A percentile compares a stretch with the other conserved stretches of the same genome.
Evolutionary conservation across 2,329 filamentous ascomycete genomes (phyloP).

Genomic region (Aspergillus neoniger): DNA sequence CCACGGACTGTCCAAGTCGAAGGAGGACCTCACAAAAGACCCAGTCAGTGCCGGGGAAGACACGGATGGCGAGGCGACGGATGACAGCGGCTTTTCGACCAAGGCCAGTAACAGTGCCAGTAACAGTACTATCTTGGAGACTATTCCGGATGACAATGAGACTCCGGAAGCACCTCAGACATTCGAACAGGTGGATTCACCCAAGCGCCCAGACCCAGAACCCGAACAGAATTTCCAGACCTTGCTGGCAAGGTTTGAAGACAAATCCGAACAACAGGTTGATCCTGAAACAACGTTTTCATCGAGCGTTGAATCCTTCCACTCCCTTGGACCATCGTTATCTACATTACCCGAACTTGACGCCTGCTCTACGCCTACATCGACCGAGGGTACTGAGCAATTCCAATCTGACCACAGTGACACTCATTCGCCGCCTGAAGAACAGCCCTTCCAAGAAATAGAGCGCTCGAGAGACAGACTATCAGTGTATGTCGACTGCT

Average conservation of each 20-base stretch:
- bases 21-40: slow-evolving; percentile 23
- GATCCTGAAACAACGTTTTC: slow-evolving; percentile 34
- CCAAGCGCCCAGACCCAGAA: slow-evolving; percentile 31
- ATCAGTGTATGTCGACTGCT: slow-evolving; percentile 8
- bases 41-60: slow-evolving; percentile 34
- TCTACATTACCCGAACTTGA: slow-evolving; percentile 24
- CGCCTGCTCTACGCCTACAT: slow-evolving; percentile 24
- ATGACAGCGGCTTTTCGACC: slow-evolving; percentile 31
- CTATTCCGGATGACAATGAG: slow-evolving; percentile 24
- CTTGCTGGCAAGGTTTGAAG: slow-evolving; percentile 43
- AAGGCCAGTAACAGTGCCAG: slow-evolving; percentile 28
- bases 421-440: neutral
- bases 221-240: slow-evolving; percentile 37
- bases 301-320: slow-evolving; percentile 47
- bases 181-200: slow-evolving; percentile 13
- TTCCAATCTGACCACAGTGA: neutral
- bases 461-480: slow-evolving; percentile 31
- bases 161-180: slow-evolving; percentile 12
- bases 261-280: slow-evolving; percentile 28
- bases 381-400: slow-evolving; percentile 10
- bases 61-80: slow-evolving; percentile 36
- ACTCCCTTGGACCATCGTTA: slow-evolving; percentile 36
- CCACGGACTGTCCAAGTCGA: slow-evolving; percentile 17
- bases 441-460: slow-evolving; percentile 4
- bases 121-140: slow-evolving; percentile 27